Conservation (phyloP, 2,329 filamentous ascomycete species). For the Diaporthe velutina region DNA sequence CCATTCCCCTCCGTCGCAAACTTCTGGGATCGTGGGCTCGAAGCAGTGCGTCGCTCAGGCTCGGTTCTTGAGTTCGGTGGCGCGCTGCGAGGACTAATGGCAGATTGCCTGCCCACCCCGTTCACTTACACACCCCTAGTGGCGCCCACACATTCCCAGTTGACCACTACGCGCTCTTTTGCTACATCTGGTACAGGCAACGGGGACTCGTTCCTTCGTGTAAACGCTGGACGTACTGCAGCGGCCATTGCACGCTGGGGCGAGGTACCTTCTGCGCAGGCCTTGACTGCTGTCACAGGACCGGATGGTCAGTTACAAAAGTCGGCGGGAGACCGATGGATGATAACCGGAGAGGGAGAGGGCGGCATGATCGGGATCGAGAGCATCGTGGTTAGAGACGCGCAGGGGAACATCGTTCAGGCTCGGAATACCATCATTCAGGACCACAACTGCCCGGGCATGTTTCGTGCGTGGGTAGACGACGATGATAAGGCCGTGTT, state of each 20-base stretch:
- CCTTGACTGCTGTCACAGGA: slow-evolving; percentile 76
- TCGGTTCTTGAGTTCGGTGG: slow-evolving; percentile 56
- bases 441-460: slow-evolving; percentile 88
- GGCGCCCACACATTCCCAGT: not conserved
- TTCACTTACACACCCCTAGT: slow-evolving; percentile 53
- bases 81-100: slow-evolving; percentile 62
- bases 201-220: slow-evolving; percentile 86
- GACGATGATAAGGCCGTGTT: slow-evolving; percentile 69
- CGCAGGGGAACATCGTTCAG: slow-evolving; percentile 56
- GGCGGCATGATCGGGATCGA: slow-evolving; percentile 91
- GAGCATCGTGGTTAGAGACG: slow-evolving; percentile 61
- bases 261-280: slow-evolving; percentile 63
- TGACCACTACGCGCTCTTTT: slow-evolving; percentile 57
- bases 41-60: slow-evolving; percentile 39
- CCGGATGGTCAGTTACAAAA: slow-evolving; percentile 79
- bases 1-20: not conserved
- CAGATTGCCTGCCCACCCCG: slow-evolving; percentile 71
- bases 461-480: slow-evolving; percentile 86
- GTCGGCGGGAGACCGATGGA: slow-evolving; percentile 82
- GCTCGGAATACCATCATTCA: slow-evolving; percentile 70
- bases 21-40: slow-evolving; percentile 36
- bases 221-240: slow-evolving; percentile 78
- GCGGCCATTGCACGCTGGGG: slow-evolving; percentile 79
- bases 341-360: slow-evolving; percentile 80
- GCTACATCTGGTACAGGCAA: slow-evolving; percentile 87